phyloP scores from a whole-genome alignment of 2,329 filamentous ascomycete genomes.

The Clarireedia hainanense region DNA sequence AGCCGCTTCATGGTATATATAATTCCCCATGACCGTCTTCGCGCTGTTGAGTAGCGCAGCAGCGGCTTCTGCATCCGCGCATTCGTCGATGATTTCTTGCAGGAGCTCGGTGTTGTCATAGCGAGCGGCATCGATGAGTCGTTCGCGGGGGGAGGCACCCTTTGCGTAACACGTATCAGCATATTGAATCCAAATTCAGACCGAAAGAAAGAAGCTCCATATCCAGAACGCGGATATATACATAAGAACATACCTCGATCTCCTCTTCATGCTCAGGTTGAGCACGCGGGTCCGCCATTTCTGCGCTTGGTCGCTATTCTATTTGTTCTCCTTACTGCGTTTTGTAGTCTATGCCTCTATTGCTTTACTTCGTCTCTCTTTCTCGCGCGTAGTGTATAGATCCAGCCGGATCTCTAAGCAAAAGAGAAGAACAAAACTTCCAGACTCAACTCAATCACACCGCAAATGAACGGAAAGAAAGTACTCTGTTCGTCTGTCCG shows the following conservation, averaged over 20 bases:
- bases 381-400: no score
- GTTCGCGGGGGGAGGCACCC: slow-evolving; percentile 80
- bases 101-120: slow-evolving; percentile 87
- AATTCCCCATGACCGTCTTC: slow-evolving; percentile 42
- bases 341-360: not conserved
- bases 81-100: slow-evolving; percentile 59
- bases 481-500: no score
- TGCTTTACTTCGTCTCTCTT: no score
- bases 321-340: not conserved
- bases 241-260: slow-evolving; percentile 18
- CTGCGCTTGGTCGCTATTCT: not conserved
- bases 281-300: slow-evolving; percentile 25
- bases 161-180: slow-evolving; percentile 31
- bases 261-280: slow-evolving; percentile 24
- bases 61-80: slow-evolving; percentile 60
- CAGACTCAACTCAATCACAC: no score
- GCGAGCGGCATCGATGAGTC: slow-evolving; percentile 86
- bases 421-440: no score
- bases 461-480: no score
- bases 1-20: not conserved
- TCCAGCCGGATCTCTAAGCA: no score
- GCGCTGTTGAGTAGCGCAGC: slow-evolving; percentile 78
- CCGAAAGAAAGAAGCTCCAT: no score
- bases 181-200: not conserved
- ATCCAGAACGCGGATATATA: not conserved